phyloP scores from a whole-genome alignment of 768 basidiomycete genomes.

The Amanita exitialis region DNA sequence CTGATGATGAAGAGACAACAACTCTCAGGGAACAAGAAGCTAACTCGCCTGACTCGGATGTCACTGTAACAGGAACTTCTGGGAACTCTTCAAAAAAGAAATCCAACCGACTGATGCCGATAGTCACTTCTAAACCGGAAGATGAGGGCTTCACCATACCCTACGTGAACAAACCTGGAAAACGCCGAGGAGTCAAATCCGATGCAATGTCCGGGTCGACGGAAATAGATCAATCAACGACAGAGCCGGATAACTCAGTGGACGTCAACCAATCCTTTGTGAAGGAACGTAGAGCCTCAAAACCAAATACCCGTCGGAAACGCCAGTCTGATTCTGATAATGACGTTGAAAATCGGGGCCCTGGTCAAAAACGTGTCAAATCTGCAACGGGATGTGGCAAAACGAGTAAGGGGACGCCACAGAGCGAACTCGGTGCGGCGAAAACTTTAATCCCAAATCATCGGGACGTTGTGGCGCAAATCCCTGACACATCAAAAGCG shows the following conservation, averaged over 20 bases:
- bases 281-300: neutral
- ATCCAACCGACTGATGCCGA: neutral
- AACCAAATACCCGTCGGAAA: neutral
- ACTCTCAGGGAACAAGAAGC: neutral
- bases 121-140: too few relatives aligned
- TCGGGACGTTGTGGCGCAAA: neutral
- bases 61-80: neutral
- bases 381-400: neutral
- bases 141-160: neutral
- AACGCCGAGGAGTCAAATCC: neutral
- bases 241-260: neutral
- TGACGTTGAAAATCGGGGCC: neutral
- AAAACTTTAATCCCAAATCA: neutral
- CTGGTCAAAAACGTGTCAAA: neutral
- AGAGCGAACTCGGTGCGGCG: neutral
- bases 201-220: too few relatives aligned
- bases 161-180: neutral
- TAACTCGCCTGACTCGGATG: neutral
- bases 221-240: neutral
- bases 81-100: neutral
- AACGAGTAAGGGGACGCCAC: conserved; percentile 5
- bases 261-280: neutral
- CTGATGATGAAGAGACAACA: neutral
- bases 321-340: neutral
- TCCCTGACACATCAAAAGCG: neutral